Evolutionary conservation across 108 stramenopile species (phyloP).

Genomic region (Cyclotella choctawhatcheeana): DNA sequence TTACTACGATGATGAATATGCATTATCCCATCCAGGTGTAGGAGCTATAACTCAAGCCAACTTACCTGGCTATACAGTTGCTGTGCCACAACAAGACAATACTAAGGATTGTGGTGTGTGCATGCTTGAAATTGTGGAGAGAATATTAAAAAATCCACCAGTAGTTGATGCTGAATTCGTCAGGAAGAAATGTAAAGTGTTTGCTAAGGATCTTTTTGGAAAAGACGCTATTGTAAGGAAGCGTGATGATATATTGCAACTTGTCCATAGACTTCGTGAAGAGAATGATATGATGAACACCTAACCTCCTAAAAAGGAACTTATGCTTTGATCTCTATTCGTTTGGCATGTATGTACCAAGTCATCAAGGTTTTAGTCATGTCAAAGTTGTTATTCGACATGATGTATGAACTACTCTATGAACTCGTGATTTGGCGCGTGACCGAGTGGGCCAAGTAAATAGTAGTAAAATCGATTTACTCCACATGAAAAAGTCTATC

Average conservation of each 20-base stretch:
- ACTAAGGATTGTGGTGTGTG: constrained; percentile 74
- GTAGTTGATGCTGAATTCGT: constrained; percentile 34
- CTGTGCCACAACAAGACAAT: constrained; percentile 60
- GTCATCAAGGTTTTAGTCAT: no score
- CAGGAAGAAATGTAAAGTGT: constrained; percentile 22
- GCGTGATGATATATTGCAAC: constrained; percentile 39
- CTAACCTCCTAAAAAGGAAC: no score
- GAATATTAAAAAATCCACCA: constrained; percentile 26
- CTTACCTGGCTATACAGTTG: constrained; percentile 53
- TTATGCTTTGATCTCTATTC: no score
- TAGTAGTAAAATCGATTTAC: no score
- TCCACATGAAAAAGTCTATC: no score
- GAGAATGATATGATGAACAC: constrained; percentile 2
- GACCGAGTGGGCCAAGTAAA: no score
- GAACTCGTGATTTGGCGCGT: no score
- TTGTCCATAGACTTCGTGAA: constrained; percentile 19
- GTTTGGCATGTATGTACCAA: no score
- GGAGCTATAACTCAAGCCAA: constrained; percentile 13
- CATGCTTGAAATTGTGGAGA: constrained; percentile 51
- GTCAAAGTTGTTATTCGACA: no score
- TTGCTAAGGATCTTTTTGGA: constrained; percentile 33
- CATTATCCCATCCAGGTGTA: constrained; percentile 16
- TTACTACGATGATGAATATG: constrained; percentile 29
- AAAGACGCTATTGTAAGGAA: constrained; percentile 38
- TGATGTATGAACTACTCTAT: no score